Percentiles rank a stretch among this genome's conserved stretches.
phyloP scores from a whole-genome alignment of 148 eudicot species.

The Bassia scoparia region DNA sequence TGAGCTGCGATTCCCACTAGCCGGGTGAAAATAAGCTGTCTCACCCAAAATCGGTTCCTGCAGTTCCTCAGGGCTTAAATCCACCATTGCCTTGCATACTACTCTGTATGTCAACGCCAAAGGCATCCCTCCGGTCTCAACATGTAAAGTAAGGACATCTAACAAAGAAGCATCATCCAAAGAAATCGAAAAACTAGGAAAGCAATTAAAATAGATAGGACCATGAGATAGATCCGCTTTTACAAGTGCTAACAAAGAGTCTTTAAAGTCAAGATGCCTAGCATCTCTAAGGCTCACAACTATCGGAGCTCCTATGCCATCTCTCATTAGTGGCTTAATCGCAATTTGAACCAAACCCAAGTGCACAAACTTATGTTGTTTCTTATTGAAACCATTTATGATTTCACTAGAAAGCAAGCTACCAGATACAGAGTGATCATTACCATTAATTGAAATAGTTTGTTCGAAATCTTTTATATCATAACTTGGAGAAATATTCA shows the following conservation, averaged over 20 bases:
- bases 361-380: not conserved
- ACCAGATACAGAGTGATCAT: not conserved
- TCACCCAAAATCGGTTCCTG: not conserved
- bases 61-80: not conserved
- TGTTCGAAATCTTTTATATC: constrained; percentile 5
- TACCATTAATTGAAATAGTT: not conserved
- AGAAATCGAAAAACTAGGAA: constrained; percentile 2
- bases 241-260: constrained; percentile 1
- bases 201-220: not conserved
- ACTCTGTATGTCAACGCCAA: constrained; percentile 7
- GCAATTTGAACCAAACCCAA: constrained; percentile 10
- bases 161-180: not conserved
- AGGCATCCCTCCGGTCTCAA: not conserved
- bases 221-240: not conserved
- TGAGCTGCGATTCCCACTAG: not conserved
- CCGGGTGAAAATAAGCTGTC: not conserved
- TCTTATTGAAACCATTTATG: not conserved
- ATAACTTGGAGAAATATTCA: not conserved
- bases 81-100: constrained; percentile 1
- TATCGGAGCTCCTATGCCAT: constrained; percentile 1
- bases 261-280: not conserved
- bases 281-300: constrained; percentile 8
- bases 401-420: not conserved
- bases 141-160: not conserved
- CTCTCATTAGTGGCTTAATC: constrained; percentile 1